Percentiles rank a stretch among this genome's conserved stretches.
phyloP scores from a whole-genome alignment of 495 filamentous ascomycete species.

The Filosporella fistucella region DNA sequence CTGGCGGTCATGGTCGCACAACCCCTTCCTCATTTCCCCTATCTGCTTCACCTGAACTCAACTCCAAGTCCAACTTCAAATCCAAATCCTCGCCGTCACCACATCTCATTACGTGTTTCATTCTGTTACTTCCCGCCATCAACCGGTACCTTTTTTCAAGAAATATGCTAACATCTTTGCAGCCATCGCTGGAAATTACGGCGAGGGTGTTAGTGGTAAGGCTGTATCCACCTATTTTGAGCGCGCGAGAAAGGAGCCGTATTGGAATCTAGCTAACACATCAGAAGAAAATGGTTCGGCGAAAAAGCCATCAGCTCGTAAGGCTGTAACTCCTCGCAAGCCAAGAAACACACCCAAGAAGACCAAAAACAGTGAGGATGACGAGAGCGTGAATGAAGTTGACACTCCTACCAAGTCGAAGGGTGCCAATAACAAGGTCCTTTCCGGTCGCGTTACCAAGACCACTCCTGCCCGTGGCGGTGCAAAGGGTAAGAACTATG shows the following conservation, averaged over 20 bases:
- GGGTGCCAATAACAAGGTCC: constrained; percentile 5
- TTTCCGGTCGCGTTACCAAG: constrained; percentile 8
- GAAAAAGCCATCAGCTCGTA: neutral
- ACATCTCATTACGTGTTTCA: constrained; percentile 16
- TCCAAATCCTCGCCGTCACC: neutral
- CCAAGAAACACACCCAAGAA: neutral
- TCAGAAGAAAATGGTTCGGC: constrained; percentile 6
- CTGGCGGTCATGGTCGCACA: constrained; percentile 10
- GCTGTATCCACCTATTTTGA: constrained; percentile 20
- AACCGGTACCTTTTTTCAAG: constrained; percentile 6
- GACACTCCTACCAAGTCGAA: constrained; percentile 10
- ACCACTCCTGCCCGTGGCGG: neutral
- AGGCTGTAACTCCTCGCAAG: neutral
- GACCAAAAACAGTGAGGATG: neutral
- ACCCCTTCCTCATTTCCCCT: constrained; percentile 2
- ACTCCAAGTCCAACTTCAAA: neutral
- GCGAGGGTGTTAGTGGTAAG: constrained; percentile 17
- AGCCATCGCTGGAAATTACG: constrained; percentile 19
- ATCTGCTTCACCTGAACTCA: neutral
- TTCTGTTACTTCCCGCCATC: constrained; percentile 4
- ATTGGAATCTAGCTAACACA: constrained; percentile 19
- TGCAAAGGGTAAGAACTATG: neutral
- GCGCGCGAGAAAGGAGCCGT: constrained; percentile 11
- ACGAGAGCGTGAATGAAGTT: neutral
- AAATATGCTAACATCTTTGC: constrained; percentile 21